Conservation (phyloP, 768 basidiomycete genomes). For the Tubosaeta brunneosetosa region DNA sequence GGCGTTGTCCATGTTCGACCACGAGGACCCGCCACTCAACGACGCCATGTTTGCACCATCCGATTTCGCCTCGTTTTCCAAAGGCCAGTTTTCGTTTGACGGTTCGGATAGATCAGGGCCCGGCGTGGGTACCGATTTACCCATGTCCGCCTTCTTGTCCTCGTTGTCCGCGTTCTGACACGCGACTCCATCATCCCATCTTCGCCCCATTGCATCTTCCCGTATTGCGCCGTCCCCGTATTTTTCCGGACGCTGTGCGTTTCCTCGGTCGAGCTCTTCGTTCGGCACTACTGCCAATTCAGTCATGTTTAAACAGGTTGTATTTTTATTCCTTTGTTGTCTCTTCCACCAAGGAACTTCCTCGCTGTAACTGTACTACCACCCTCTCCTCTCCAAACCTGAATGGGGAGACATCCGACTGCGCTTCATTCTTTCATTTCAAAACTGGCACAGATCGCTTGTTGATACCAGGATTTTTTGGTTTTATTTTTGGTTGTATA, state of each 20-base stretch:
- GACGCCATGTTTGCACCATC: constrained; percentile 15
- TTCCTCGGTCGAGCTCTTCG: background rate
- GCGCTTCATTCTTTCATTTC: constrained; percentile 11
- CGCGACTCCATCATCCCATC: background rate
- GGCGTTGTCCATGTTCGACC: constrained; percentile 18
- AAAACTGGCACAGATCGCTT: background rate
- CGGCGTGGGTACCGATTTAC: constrained; percentile 23
- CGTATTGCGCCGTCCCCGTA: constrained; percentile 2
- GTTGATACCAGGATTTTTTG: constrained; percentile 6
- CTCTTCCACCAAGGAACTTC: constrained; percentile 9
- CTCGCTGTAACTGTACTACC: constrained; percentile 25
- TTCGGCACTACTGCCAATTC: background rate
- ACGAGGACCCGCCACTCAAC: constrained; percentile 6
- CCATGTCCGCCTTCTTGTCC: constrained; percentile 32
- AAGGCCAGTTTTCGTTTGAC: constrained; percentile 23
- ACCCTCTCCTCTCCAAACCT: background rate
- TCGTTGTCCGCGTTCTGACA: constrained; percentile 29
- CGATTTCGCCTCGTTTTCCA: constrained; percentile 22
- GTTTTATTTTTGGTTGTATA: constrained; percentile 19
- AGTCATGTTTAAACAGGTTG: constrained; percentile 11
- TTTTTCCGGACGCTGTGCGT: background rate
- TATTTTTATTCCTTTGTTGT: constrained; percentile 24
- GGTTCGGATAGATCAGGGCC: constrained; percentile 20
- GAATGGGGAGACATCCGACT: background rate
- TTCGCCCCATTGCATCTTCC: background rate